These are phyloP conservation scores for Fusarium poae DNA, from an alignment of 2,329 filamentous ascomycete species.

Conservation along the genomic window DNA sequence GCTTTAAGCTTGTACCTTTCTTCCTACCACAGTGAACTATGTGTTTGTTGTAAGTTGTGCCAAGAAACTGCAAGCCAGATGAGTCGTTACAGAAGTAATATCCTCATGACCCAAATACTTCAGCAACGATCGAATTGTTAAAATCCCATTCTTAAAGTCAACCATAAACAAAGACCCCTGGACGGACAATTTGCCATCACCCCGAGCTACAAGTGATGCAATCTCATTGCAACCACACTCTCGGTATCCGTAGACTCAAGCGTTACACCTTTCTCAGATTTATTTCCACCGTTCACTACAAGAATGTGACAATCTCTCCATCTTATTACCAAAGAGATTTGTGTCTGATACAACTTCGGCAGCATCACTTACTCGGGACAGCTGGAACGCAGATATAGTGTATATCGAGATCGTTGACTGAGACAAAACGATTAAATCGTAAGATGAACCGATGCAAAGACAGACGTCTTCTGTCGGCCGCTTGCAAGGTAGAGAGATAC, in stretches of 20 bases:
- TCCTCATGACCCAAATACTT: background rate
- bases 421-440: slow-evolving; percentile 1
- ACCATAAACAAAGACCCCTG: slow-evolving; percentile 18
- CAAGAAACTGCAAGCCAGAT: background rate
- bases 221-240: slow-evolving; percentile 3
- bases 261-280: slow-evolving; percentile 17
- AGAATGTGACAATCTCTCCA: slow-evolving; percentile 35
- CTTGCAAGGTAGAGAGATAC: slow-evolving; percentile 7
- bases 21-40: background rate
- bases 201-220: slow-evolving; percentile 16
- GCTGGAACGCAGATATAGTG: slow-evolving; percentile 28
- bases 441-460: slow-evolving; percentile 28
- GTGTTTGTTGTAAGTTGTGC: background rate
- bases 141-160: background rate
- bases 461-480: slow-evolving; percentile 26
- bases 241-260: slow-evolving; percentile 16
- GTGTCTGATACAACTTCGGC: slow-evolving; percentile 21
- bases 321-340: slow-evolving; percentile 31
- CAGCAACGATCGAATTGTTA: background rate
- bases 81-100: accelerated
- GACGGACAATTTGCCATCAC: slow-evolving; percentile 23
- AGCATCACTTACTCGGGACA: slow-evolving; percentile 7
- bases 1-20: background rate
- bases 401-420: slow-evolving; percentile 16
- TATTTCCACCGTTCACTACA: slow-evolving; percentile 35